Evolutionary conservation across 345 rosid species (phyloP), one percentile per base, ranked within the genome.

Genomic region (Rhizophora mangle): DNA sequence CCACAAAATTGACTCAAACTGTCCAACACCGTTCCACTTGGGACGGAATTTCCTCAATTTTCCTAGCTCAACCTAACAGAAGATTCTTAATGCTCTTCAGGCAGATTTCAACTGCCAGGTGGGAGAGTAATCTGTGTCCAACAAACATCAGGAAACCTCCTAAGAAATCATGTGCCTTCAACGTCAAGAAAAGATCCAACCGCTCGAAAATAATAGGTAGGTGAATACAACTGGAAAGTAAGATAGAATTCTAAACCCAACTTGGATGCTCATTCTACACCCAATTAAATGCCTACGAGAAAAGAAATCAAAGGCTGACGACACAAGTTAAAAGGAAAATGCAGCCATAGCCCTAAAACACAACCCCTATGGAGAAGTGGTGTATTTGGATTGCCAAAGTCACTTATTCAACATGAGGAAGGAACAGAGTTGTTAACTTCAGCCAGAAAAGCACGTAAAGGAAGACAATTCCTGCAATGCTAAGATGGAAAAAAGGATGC

Each of bases 371-470:
- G 46, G 13, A 39, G 46, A 13, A 39, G 46, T 15, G 15, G 46
- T 15, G 15, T 39, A 2, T 10, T 39, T 10, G 15, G 15, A 39
- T 39, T 39, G 46, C 34, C 21, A 60, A n/a, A 21, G 46, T 2
- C 3, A 65, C 65, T 21, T 62, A 62, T 37, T 9, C 21, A 62
- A 10, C 26, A 32, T 20, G 18, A 22, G 13, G 15, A 3, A 39
- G 46, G 46, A 39, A 39, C 46, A 39, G 46, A 39, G 46, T 9
- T 39, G 46, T 39, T 39, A 39, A 15, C 99, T 92, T 92, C 77
- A 88, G 68, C 99, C 99, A 96, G 91, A 96, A 96, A 68, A 96
- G 81, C 62, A 80, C 86, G 9, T 96, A 92, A 64, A 96, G 97
- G 73, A 78, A 62, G 67, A 96, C 83, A 76, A 96, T 96, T 57